Base-by-base conservation (phyloP, 768 basidiomycete genomes). In the Pholiota microspora region DNA sequence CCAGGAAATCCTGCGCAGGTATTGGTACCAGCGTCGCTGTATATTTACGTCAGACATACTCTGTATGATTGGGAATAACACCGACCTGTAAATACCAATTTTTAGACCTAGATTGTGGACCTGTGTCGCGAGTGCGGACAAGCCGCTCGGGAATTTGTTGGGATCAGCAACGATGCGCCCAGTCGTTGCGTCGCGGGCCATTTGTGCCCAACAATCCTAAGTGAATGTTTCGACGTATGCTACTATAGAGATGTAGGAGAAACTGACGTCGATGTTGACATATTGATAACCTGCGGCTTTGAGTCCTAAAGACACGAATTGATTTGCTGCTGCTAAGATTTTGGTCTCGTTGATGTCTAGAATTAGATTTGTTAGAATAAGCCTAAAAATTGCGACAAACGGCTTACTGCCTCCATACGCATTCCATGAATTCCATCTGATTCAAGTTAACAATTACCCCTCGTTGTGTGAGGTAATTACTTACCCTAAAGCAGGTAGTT, bases 1-100 rank as follows among this genome's bases (percentile, higher is more conserved):
- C 73, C 81, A n/a, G 82, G 81, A 60, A 62, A 83, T 23, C 79
- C 79, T 24, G 79, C 73, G 51, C 82, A 83, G 2, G 81, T 83
- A 5, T 64, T 61, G 0, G 75, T 78, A 2, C 82, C 82, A 15
- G 80, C 79, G 58, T 83, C 81, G 56, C 81, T 82, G 18, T 3
- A 44, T 10, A 29, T 7, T 8, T 46, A 13, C 21, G 32, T 7
- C 27, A 35, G 12, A 18, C 13, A 2, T 21, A 18, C 16, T 31
- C 18, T 18, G 27, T 25, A 10, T 16, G 21, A 36, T 25, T 46
- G 16, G 23, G 27, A 54, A 52, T 2, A 29, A 28, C 0, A 51
- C 63, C 4, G 35, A 75, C 79, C 79, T 73, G 59, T 82, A 82
- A 32, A 82, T 81, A 21, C 80, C 80, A 35, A 79, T 67, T 59